Percentiles rank a stretch among this genome's conserved stretches.
phyloP scores from a whole-genome alignment of 768 basidiomycete species.

The Macrolepiota fuliginosa region DNA sequence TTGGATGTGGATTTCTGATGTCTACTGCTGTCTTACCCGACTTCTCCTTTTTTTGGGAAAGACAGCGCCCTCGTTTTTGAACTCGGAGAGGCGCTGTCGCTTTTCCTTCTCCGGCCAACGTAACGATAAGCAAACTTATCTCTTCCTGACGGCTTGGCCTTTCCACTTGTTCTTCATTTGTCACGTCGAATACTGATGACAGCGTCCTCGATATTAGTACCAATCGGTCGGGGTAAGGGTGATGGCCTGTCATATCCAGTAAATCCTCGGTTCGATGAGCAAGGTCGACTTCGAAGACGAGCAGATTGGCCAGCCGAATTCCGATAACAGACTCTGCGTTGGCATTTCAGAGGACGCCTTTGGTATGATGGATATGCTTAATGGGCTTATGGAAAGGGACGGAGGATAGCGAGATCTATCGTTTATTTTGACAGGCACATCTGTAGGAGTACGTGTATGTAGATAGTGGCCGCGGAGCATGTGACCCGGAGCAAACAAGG shows the following conservation, averaged over 20 bases:
- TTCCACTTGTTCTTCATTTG: not conserved
- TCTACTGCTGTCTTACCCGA: not conserved
- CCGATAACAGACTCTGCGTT: conserved; percentile 34
- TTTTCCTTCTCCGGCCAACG: not conserved
- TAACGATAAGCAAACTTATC: conserved; percentile 5
- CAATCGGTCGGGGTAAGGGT: conserved; percentile 40
- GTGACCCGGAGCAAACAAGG: conserved; percentile 6
- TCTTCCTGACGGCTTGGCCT: not conserved
- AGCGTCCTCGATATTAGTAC: conserved; percentile 48
- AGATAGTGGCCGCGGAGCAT: not conserved
- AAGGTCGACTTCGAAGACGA: conserved; percentile 66
- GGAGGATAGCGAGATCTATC: not conserved
- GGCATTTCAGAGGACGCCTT: no score
- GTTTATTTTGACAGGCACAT: not conserved
- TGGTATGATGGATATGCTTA: not conserved
- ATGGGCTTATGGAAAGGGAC: not conserved
- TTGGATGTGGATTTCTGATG: conserved; percentile 3
- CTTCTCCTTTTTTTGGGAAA: not conserved
- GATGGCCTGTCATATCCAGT: conserved; percentile 65
- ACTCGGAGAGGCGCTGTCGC: no score
- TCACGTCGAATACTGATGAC: conserved; percentile 9
- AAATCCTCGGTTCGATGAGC: conserved; percentile 71
- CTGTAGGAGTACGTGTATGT: not conserved
- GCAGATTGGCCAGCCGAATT: conserved; percentile 70
- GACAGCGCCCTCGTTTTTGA: not conserved